phyloP scores from a whole-genome alignment of 2,329 filamentous ascomycete species.

The Beauveria rudraprayagi region DNA sequence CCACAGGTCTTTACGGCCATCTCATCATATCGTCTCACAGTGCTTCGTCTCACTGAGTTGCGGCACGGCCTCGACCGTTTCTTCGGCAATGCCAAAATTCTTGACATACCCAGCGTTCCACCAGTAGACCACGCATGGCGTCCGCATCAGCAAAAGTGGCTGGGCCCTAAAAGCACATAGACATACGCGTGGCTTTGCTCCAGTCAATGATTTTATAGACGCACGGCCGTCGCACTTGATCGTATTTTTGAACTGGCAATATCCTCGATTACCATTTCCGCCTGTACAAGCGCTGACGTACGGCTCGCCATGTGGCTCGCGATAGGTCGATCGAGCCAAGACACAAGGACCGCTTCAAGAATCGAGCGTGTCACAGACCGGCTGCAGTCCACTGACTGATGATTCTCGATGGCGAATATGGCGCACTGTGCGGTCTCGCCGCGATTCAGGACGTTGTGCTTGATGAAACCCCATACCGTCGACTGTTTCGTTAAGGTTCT shows the following conservation, averaged over 20 bases:
- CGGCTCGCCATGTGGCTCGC: constrained; percentile 1
- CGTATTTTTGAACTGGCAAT: constrained; percentile 13
- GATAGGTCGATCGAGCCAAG: not conserved
- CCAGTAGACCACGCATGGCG: not conserved
- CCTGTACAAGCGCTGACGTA: not conserved
- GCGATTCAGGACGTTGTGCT: constrained; percentile 2
- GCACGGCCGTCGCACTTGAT: constrained; percentile 9
- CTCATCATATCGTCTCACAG: not conserved
- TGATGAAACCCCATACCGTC: not conserved
- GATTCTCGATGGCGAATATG: not conserved
- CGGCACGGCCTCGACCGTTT: not conserved
- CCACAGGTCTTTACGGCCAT: not conserved
- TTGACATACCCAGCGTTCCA: not conserved
- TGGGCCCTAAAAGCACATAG: constrained; percentile 5
- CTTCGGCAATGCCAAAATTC: not conserved
- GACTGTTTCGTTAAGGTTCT: not conserved
- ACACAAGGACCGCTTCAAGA: not conserved
- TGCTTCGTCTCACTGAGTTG: not conserved
- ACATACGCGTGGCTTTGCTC: not conserved
- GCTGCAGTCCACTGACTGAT: not conserved
- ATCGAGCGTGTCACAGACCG: not conserved
- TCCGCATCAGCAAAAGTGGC: not conserved
- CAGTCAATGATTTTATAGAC: constrained; percentile 10
- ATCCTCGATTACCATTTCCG: constrained; percentile 18
- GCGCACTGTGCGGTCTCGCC: constrained; percentile 3